Conservation (phyloP, 2,329 filamentous ascomycete species). For the Emericellopsis cladophorae region DNA sequence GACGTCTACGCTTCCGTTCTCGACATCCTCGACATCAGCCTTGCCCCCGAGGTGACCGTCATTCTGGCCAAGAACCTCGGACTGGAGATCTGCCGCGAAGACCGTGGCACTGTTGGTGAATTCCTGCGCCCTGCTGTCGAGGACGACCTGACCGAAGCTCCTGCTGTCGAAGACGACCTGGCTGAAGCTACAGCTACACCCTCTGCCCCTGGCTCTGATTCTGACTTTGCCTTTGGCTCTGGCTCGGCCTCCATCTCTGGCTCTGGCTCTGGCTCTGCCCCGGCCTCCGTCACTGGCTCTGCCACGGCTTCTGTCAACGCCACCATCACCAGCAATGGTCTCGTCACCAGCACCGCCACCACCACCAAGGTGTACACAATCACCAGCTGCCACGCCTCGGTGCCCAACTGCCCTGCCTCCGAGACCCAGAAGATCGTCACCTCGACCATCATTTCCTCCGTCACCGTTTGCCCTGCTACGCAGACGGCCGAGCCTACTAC, state of each 20-base stretch:
- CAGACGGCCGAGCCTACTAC: slow-evolving; percentile 5
- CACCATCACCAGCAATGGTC: slow-evolving; percentile 5
- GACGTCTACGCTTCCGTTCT: slow-evolving; percentile 10
- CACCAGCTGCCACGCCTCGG: slow-evolving; percentile 21
- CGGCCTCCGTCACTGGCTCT: not conserved
- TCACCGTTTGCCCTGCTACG: slow-evolving; percentile 11
- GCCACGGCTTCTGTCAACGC: slow-evolving; percentile 3
- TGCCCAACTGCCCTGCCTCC: slow-evolving; percentile 24
- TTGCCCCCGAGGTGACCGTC: slow-evolving; percentile 26
- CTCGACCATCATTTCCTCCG: slow-evolving; percentile 8
- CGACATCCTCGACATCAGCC: slow-evolving; percentile 20
- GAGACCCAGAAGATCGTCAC: slow-evolving; percentile 22
- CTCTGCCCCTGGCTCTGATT: too few relatives aligned
- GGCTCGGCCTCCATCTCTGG: not conserved
- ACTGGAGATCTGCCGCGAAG: slow-evolving; percentile 6
- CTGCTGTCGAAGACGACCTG: not conserved
- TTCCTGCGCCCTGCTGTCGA: not conserved
- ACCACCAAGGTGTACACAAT: slow-evolving; percentile 15
- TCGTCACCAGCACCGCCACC: slow-evolving; percentile 10
- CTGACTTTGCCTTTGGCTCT: not conserved
- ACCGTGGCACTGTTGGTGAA: slow-evolving; percentile 7
- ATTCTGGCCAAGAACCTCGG: slow-evolving; percentile 14
- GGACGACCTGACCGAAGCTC: too few relatives aligned
- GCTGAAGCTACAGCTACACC: too few relatives aligned
- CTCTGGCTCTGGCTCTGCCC: not conserved